Percentiles rank a stretch among this genome's conserved stretches.
Evolutionary conservation across 495 filamentous ascomycete genomes (phyloP).

Genomic region (Penicillium alfredii): DNA sequence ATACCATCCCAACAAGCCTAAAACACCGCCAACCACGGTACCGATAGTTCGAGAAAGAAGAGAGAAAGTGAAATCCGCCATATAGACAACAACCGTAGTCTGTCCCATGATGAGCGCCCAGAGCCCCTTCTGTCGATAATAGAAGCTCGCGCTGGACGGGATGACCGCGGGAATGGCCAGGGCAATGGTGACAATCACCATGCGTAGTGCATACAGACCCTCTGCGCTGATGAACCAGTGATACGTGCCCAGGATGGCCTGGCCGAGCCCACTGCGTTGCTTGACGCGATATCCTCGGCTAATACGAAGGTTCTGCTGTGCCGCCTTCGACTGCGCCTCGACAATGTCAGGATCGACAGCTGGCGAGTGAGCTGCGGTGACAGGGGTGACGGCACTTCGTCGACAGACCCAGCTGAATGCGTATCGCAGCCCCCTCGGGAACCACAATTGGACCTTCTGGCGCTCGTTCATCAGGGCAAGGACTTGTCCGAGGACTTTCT

Average conservation of each 20-base stretch:
- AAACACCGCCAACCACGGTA: slow-evolving; percentile 34
- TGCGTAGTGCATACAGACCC: slow-evolving; percentile 33
- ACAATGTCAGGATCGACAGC: slow-evolving; percentile 20
- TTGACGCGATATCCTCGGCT: slow-evolving; percentile 23
- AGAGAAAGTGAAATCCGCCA: slow-evolving; percentile 41
- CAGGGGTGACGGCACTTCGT: slow-evolving; percentile 13
- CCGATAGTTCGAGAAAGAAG: slow-evolving; percentile 27
- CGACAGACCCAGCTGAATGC: slow-evolving; percentile 18
- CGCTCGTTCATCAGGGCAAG: slow-evolving; percentile 19
- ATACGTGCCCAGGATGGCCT: slow-evolving; percentile 19
- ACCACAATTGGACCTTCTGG: slow-evolving; percentile 17
- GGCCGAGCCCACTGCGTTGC: slow-evolving; percentile 17
- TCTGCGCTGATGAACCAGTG: slow-evolving; percentile 31
- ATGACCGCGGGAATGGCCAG: slow-evolving; percentile 34
- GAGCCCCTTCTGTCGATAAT: slow-evolving; percentile 39
- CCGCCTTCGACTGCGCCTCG: slow-evolving; percentile 18
- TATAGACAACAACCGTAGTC: slow-evolving; percentile 37
- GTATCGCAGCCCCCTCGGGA: slow-evolving; percentile 23
- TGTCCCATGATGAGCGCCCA: slow-evolving; percentile 46
- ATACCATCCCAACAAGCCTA: slow-evolving; percentile 41
- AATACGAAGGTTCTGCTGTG: slow-evolving; percentile 26
- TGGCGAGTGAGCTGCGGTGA: slow-evolving; percentile 7
- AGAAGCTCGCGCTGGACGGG: slow-evolving; percentile 38
- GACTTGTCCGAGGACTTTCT: slow-evolving; percentile 15
- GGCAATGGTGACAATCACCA: slow-evolving; percentile 39